Conservation (phyloP, 164 flowering plant species). For the Vitis rupestris region DNA sequence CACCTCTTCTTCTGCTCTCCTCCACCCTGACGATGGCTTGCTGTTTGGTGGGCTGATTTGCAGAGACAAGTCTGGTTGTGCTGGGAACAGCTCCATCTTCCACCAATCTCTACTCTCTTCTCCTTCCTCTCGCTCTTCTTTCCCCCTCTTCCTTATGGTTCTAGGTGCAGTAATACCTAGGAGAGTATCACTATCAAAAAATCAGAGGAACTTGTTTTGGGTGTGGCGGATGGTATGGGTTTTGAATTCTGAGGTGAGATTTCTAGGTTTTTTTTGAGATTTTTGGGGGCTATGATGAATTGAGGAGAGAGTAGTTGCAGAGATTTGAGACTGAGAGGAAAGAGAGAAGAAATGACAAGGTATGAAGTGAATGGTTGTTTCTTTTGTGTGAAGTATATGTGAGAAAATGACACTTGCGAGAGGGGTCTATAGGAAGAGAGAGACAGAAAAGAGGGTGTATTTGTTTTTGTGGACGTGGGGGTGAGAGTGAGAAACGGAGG, state of each 20-base stretch:
- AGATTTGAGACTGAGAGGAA: constrained; percentile 37
- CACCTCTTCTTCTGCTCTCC: constrained; percentile 43
- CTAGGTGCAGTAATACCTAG: neutral
- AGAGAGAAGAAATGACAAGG: constrained; percentile 49
- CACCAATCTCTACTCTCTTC: neutral
- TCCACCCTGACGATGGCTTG: constrained; percentile 46
- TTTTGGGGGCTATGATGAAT: constrained; percentile 26
- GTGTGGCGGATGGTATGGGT: neutral
- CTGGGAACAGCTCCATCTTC: constrained; percentile 89
- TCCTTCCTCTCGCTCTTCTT: neutral
- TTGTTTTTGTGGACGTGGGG: constrained; percentile 45
- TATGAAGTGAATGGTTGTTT: constrained; percentile 70
- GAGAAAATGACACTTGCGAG: constrained; percentile 86
- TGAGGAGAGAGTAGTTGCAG: constrained; percentile 45
- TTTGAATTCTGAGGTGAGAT: constrained; percentile 11
- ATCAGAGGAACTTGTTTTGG: neutral
- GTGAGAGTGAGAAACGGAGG: constrained; percentile 22
- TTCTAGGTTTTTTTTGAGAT: constrained; percentile 8
- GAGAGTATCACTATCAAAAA: too few species aligned
- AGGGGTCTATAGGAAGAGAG: constrained; percentile 13
- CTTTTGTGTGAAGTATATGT: constrained; percentile 88
- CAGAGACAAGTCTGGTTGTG: constrained; percentile 90
- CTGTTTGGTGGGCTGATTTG: constrained; percentile 90
- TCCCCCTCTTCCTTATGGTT: constrained; percentile 6
- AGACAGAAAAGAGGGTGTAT: constrained; percentile 18